phyloP scores from a whole-genome alignment of 2,329 filamentous ascomycete species.

The Colletotrichum eremochloae region DNA sequence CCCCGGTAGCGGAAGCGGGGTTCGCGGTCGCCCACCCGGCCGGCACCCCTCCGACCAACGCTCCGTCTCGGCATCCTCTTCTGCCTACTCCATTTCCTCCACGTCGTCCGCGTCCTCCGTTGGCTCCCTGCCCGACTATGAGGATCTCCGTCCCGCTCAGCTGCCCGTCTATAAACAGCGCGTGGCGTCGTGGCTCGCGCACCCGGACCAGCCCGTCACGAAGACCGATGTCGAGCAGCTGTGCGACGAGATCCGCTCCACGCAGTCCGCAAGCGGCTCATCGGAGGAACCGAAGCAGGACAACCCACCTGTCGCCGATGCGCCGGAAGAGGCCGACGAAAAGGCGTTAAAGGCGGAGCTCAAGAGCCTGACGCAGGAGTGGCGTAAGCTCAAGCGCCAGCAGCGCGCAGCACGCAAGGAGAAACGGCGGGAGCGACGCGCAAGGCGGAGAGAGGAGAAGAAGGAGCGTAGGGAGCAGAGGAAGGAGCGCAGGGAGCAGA shows the following conservation, averaged over 20 bases:
- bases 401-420: constrained; percentile 50
- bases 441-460: constrained; percentile 47
- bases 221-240: constrained; percentile 55
- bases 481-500: constrained; percentile 50
- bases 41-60: constrained; percentile 41
- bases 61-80: constrained; percentile 54
- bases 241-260: constrained; percentile 22
- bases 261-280: constrained; percentile 6
- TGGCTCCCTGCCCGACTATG: constrained; percentile 67
- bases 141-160: constrained; percentile 63
- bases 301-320: background rate
- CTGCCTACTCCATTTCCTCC: constrained; percentile 52
- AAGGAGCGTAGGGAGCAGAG: constrained; percentile 50
- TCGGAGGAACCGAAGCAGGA: constrained; percentile 1
- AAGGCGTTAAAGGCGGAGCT: constrained; percentile 58
- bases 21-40: constrained; percentile 42
- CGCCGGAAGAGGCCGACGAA: constrained; percentile 47
- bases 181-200: constrained; percentile 63
- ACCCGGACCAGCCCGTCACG: constrained; percentile 64
- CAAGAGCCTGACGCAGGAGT: constrained; percentile 59
- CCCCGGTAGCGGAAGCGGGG: constrained; percentile 29
- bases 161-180: constrained; percentile 60
- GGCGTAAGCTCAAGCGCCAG: constrained; percentile 53
- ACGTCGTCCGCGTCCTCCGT: constrained; percentile 57
- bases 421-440: constrained; percentile 46